These are phyloP conservation scores for Scenedesmus sp. DNA, from an alignment of 163 green algal genomes.

Conservation along the genomic window DNA sequence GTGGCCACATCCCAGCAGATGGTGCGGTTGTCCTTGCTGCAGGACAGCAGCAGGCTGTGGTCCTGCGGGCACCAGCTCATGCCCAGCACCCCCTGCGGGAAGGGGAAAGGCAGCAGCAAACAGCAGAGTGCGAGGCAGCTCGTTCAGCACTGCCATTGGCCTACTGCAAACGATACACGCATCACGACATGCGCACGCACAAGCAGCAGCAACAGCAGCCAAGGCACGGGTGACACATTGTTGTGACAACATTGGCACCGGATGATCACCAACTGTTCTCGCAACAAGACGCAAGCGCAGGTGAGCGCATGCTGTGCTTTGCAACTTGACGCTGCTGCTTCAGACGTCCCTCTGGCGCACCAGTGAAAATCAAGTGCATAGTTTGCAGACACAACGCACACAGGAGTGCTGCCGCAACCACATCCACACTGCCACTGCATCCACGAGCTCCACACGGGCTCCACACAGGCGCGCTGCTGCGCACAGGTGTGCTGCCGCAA, in stretches of 20 bases:
- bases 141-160: too few relatives aligned
- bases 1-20: slow-evolving; percentile 93
- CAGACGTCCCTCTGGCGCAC: not conserved
- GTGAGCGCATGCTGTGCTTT: too few relatives aligned
- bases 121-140: not conserved
- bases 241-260: too few relatives aligned
- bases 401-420: not conserved
- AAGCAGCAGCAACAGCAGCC: too few relatives aligned
- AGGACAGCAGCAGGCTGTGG: slow-evolving; percentile 89
- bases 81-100: slow-evolving; percentile 86
- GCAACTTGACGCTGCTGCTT: not conserved
- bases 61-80: slow-evolving; percentile 95
- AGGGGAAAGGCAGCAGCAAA: not conserved
- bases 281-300: too few relatives aligned
- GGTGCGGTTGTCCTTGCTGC: slow-evolving; percentile 93
- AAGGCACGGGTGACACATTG: too few relatives aligned
- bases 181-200: too few relatives aligned
- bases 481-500: not conserved
- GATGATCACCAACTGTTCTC: too few relatives aligned
- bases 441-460: too few relatives aligned
- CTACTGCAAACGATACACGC: too few relatives aligned
- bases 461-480: too few relatives aligned
- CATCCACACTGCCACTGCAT: not conserved
- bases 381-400: not conserved
- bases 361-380: not conserved